Evolutionary conservation across 129 eudicot species (phyloP).

Genomic region (Tagetes erecta): DNA sequence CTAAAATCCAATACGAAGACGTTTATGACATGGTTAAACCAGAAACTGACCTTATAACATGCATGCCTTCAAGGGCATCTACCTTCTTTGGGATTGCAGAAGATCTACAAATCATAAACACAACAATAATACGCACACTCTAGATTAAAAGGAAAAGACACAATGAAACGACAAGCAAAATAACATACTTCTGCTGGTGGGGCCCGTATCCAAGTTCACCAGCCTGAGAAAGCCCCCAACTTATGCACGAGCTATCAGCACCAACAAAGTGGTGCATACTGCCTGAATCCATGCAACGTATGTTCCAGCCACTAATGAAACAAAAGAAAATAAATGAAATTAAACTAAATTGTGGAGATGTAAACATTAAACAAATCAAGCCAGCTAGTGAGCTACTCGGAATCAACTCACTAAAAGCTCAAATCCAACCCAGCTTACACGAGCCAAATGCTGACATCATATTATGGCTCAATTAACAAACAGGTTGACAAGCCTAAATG

Average conservation of each 20-base stretch:
- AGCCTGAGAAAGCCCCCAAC: constrained; percentile 94
- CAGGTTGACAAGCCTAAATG: too few species aligned
- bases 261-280: constrained; percentile 90
- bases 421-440: too few species aligned
- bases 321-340: not conserved
- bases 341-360: not conserved
- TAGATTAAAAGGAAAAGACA: not conserved
- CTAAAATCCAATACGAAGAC: not conserved
- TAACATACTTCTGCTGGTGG: constrained; percentile 68
- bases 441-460: too few species aligned
- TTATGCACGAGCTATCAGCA: constrained; percentile 88
- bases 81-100: constrained; percentile 87
- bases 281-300: constrained; percentile 95
- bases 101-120: constrained; percentile 50
- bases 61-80: constrained; percentile 91
- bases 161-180: not conserved
- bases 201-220: constrained; percentile 98
- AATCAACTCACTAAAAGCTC: too few species aligned
- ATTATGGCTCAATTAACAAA: too few species aligned
- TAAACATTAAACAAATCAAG: too few species aligned
- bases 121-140: not conserved
- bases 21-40: not conserved
- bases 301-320: constrained; percentile 68
- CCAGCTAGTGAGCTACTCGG: too few species aligned
- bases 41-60: constrained; percentile 74